Evolutionary conservation across 345 rosid genomes (phyloP).

Genomic region (Raphanus sativus): DNA sequence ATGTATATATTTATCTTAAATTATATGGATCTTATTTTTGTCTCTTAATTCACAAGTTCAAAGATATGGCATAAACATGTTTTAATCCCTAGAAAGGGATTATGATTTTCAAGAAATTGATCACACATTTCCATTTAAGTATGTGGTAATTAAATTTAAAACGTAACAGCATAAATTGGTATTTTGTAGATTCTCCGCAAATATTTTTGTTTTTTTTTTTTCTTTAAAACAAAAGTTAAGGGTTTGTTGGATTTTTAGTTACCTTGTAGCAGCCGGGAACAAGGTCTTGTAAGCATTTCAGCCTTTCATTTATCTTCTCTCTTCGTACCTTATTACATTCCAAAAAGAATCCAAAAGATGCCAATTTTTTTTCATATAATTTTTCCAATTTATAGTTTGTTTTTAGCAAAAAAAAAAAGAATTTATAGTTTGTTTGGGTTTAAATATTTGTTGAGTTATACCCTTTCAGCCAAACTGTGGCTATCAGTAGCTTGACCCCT

Average conservation of each 20-base stretch:
- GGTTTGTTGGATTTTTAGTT: neutral
- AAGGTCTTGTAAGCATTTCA: slow-evolving; percentile 60
- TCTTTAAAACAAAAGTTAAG: neutral
- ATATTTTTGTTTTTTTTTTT: neutral
- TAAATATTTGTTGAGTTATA: slow-evolving; percentile 23
- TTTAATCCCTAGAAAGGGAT: neutral
- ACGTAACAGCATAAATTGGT: neutral
- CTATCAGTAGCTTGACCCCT: slow-evolving; percentile 80
- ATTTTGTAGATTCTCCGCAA: neutral
- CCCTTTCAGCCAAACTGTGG: slow-evolving; percentile 74
- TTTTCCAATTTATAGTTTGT: neutral
- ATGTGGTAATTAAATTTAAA: neutral
- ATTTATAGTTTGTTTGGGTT: neutral
- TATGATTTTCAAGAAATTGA: neutral
- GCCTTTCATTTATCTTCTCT: slow-evolving; percentile 66
- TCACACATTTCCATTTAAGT: neutral
- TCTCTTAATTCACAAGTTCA: neutral
- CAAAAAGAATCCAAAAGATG: neutral
- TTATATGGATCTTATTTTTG: neutral
- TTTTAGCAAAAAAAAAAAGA: no score
- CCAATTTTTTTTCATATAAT: neutral
- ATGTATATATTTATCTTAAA: neutral
- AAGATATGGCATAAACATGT: neutral
- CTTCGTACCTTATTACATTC: slow-evolving; percentile 52
- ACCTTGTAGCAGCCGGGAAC: slow-evolving; percentile 82